Percentiles rank a stretch among this genome's conserved stretches.
These are phyloP conservation scores for Saccharomycopsis oosterbeekiorum DNA, from an alignment of 805 yeast genomes.

Conservation along the genomic window DNA sequence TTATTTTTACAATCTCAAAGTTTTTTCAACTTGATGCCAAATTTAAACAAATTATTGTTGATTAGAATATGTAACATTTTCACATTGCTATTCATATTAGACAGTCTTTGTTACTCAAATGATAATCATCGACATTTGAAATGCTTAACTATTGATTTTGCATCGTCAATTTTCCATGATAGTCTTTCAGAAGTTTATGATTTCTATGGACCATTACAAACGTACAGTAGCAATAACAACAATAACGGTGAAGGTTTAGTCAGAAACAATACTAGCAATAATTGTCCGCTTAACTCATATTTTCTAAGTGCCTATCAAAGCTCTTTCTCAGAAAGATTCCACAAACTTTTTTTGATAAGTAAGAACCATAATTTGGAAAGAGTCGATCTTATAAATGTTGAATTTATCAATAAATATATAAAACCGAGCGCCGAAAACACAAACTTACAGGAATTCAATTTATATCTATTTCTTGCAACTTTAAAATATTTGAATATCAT, in stretches of 20 bases:
- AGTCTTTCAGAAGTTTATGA: neutral
- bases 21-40: neutral
- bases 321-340: neutral
- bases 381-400: neutral
- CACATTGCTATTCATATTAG: neutral
- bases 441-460: neutral
- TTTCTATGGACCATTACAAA: neutral
- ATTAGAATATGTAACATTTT: neutral
- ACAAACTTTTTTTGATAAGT: neutral
- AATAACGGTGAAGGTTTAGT: neutral
- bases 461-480: neutral
- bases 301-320: neutral
- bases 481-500: neutral
- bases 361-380: neutral
- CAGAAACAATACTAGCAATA: neutral
- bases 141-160: neutral
- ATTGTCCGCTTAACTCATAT: neutral
- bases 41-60: neutral
- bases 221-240: neutral
- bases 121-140: neutral
- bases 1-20: neutral
- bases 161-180: neutral
- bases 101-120: neutral
- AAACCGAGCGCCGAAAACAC: neutral
- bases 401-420: neutral